Evolutionary conservation across 2,329 filamentous ascomycete genomes (phyloP).

Genomic region (Coniochaeta prunicola): DNA sequence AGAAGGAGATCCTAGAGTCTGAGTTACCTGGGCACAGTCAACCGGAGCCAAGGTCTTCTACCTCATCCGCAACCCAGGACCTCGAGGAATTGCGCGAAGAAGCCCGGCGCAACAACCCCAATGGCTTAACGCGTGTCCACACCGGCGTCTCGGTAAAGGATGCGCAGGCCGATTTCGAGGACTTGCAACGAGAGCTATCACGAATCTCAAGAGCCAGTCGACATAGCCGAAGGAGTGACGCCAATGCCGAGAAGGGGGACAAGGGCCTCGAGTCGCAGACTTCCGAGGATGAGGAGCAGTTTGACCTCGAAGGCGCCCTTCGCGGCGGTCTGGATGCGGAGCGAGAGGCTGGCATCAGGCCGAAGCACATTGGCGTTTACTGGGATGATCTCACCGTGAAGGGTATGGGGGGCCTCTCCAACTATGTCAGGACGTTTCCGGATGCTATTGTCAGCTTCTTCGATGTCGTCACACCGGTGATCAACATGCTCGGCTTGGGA

Average conservation of each 20-base stretch:
- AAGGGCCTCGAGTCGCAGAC: constrained; percentile 28
- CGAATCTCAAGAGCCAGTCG: constrained; percentile 37
- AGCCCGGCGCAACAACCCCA: constrained; percentile 37
- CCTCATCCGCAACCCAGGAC: constrained; percentile 5
- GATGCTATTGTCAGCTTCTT: constrained; percentile 71
- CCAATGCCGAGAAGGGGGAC: constrained; percentile 52
- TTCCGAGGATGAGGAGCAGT: constrained; percentile 47
- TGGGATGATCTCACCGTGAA: constrained; percentile 74
- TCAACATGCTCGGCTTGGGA: constrained; percentile 55
- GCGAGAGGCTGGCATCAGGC: constrained; percentile 68
- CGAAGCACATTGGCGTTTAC: constrained; percentile 72
- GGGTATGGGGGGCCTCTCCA: constrained; percentile 66
- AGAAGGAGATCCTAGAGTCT: not conserved
- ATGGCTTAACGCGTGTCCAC: constrained; percentile 33
- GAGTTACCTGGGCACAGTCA: not conserved
- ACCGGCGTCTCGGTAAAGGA: constrained; percentile 56
- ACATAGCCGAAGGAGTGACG: constrained; percentile 18
- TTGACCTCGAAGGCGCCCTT: constrained; percentile 69
- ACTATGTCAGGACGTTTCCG: constrained; percentile 68
- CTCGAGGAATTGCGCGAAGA: constrained; percentile 32
- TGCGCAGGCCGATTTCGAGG: constrained; percentile 63
- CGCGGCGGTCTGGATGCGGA: constrained; percentile 66
- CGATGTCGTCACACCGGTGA: constrained; percentile 61
- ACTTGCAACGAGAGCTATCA: constrained; percentile 56
- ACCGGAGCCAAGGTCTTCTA: not conserved